These are phyloP conservation scores for Heliocybe sulcata DNA, from an alignment of 1,284 basidiomycete genomes.

Conservation along the genomic window DNA sequence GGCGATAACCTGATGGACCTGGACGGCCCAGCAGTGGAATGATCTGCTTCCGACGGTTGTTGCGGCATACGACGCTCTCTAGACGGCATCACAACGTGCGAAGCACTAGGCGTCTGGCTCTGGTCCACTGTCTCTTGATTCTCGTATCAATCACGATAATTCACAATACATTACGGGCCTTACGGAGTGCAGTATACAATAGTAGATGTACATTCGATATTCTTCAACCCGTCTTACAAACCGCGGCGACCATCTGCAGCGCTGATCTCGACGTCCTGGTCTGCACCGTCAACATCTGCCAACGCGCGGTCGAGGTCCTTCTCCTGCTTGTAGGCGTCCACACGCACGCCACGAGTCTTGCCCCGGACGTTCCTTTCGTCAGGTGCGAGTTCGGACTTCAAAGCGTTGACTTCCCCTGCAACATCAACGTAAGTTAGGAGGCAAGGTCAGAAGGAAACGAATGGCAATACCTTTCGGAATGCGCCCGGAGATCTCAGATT, in stretches of 20 bases:
- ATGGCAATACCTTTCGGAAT: constrained; percentile 16
- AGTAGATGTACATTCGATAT: constrained; percentile 1
- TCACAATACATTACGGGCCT: no score
- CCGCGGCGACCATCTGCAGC: constrained; percentile 11
- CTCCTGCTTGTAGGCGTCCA: constrained; percentile 22
- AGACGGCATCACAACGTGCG: no score
- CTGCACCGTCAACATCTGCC: constrained; percentile 12
- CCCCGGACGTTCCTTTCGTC: constrained; percentile 15
- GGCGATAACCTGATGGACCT: no score
- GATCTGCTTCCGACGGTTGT: no score
- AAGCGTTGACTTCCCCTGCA: constrained; percentile 18
- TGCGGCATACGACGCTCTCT: no score
- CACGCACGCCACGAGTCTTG: constrained; percentile 16
- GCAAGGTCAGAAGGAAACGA: not conserved
- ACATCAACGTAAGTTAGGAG: not conserved
- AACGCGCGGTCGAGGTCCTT: constrained; percentile 14
- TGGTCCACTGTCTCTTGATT: no score
- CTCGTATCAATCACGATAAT: no score
- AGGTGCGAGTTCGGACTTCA: constrained; percentile 13
- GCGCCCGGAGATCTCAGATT: constrained; percentile 14
- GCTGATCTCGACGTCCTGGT: constrained; percentile 16
- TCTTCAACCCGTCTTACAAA: not conserved
- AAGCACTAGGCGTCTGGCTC: no score
- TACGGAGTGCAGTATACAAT: no score
- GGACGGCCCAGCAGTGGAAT: no score